Evolutionary conservation across 2,329 filamentous ascomycete species (phyloP), one percentile per base, ranked within the genome.

Genomic region (Penicillium sp.): DNA sequence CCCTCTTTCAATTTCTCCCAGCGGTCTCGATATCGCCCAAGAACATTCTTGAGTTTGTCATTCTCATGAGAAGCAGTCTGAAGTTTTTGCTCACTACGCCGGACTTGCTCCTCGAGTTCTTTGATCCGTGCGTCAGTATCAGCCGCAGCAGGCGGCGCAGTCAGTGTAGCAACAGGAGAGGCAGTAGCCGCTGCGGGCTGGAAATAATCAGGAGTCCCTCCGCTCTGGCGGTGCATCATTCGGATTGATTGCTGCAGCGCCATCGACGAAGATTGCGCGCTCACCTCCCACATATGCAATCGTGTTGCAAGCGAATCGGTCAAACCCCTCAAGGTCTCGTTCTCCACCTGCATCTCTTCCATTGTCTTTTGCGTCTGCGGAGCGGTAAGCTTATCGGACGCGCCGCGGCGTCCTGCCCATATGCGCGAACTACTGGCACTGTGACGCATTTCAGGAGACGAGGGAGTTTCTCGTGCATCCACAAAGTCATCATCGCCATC

Each of bases 241-340:
- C 80, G 77, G 65, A 86, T 86, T 63, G 90, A 96, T 71, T 97
- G 91, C 14, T 92, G 90, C 33, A 97, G 82, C 3, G 91, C 90
- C 75, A 92, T 84, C 50, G 88, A 90, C 36, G 89, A 92, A 60
- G 88, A 91, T 74, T 97, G 94, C 0, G 91, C 91, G 65, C 90
- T 92, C 37, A 91, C 87, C 74, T 99, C 93, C 76, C 96, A 99
- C 59, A 91, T 88, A 66, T 94, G 89, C n/a, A 99, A 82, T 0
- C 93, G 85, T 65, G 88, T 90, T 59, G 89, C 90, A 35, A 97
- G 83, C 47, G 90, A 91, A 73, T 97, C 92, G 9, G 96, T 84
- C 64, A 91, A 86, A 55, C 88, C 84, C 67, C 94, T 93, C 48
- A 97, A 81, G 10, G 89, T 89, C 59, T 88, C 84, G 72, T 97